A percentile compares a stretch with the other conserved stretches of the same genome.
phyloP scores from a whole-genome alignment of 208 protist genomes.

The Trichomonas tenax region DNA sequence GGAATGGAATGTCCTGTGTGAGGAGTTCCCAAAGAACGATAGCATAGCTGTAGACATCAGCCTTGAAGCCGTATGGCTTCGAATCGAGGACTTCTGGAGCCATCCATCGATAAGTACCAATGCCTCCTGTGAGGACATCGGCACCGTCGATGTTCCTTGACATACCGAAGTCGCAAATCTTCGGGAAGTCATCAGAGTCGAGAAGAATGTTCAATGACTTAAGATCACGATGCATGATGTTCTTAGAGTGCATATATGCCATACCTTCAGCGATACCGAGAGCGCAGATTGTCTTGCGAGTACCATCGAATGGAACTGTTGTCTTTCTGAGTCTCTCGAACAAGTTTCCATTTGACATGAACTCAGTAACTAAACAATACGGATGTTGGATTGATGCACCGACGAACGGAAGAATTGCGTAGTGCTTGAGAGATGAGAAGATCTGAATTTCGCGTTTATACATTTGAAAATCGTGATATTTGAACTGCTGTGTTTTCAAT shows the following conservation, averaged over 20 bases:
- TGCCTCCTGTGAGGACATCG: not conserved
- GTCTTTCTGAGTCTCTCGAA: not conserved
- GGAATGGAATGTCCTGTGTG: not conserved
- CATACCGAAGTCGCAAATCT: conserved; percentile 11
- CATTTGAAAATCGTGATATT: not conserved
- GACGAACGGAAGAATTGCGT: not conserved
- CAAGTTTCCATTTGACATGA: not conserved
- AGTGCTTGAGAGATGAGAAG: not conserved
- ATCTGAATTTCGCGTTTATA: not conserved
- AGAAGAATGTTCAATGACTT: not conserved
- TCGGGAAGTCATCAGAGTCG: not conserved
- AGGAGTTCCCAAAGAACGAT: not conserved
- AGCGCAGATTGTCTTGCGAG: not conserved
- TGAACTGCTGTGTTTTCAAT: not conserved
- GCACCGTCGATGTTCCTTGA: not conserved
- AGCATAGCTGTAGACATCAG: not conserved
- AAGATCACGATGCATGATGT: not conserved
- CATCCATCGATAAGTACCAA: not conserved
- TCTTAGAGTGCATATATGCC: not conserved
- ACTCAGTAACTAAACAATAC: conserved; percentile 3
- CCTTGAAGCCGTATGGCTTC: not conserved
- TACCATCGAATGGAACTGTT: not conserved
- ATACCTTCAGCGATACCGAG: not conserved
- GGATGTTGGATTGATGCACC: not conserved
- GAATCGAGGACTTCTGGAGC: conserved; percentile 8